phyloP scores from a whole-genome alignment of 176 grass and related monocot genomes.

The Bonia amplexicaulis region DNA sequence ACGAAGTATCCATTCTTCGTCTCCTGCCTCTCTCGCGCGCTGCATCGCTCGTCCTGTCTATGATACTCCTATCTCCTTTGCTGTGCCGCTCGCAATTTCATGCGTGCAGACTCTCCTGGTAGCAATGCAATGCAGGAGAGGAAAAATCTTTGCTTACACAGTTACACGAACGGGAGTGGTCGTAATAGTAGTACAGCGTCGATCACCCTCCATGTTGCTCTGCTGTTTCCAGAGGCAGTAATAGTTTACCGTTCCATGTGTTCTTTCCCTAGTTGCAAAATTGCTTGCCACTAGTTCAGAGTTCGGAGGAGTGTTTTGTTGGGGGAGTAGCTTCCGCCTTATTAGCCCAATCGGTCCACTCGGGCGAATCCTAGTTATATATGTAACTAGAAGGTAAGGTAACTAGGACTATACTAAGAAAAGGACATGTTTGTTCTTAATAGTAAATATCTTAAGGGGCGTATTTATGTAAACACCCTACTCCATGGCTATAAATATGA shows the following conservation, averaged over 20 bases:
- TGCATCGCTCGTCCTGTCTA: background rate
- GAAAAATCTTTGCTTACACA: background rate
- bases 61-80: background rate
- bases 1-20: constrained; percentile 16
- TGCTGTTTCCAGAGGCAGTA: background rate
- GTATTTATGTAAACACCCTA: too few species aligned
- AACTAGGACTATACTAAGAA: too few species aligned
- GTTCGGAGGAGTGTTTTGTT: background rate
- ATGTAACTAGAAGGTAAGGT: too few species aligned
- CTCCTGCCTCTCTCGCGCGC: background rate
- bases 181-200: background rate
- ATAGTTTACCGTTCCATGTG: background rate
- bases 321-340: too few species aligned
- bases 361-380: too few species aligned
- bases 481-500: too few species aligned
- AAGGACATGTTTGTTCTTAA: too few species aligned
- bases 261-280: background rate
- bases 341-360: too few species aligned
- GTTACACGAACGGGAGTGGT: background rate
- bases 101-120: background rate
- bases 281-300: background rate
- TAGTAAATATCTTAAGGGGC: too few species aligned
- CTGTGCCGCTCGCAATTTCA: background rate
- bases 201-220: background rate
- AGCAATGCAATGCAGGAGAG: background rate